Evolutionary conservation across 2,329 filamentous ascomycete species (phyloP).

Genomic region (Thelonectria rubi): DNA sequence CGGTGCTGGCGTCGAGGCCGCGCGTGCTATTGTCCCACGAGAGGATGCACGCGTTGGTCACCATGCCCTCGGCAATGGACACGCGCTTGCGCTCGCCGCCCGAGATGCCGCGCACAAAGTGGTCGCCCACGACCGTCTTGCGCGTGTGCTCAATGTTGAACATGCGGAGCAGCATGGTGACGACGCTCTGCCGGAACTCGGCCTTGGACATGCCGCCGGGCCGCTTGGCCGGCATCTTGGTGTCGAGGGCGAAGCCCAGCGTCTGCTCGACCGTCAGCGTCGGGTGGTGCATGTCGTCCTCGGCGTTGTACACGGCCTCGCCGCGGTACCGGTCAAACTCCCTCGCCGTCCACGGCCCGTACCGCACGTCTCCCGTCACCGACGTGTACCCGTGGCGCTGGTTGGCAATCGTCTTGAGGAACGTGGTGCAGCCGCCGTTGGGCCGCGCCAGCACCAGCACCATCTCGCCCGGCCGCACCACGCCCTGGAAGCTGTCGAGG

Average conservation of each 20-base stretch:
- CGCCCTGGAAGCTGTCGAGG: slow-evolving; percentile 74
- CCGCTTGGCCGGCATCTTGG: slow-evolving; percentile 83
- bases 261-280: slow-evolving; percentile 90
- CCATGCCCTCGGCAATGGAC: slow-evolving; percentile 83
- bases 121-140: slow-evolving; percentile 85
- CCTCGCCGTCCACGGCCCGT: slow-evolving; percentile 76
- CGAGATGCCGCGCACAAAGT: slow-evolving; percentile 79
- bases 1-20: slow-evolving; percentile 74
- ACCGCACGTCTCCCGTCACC: slow-evolving; percentile 75
- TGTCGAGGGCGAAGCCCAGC: slow-evolving; percentile 83
- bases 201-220: slow-evolving; percentile 76
- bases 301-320: slow-evolving; percentile 82
- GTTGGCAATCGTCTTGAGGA: slow-evolving; percentile 74
- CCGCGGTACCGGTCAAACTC: slow-evolving; percentile 81
- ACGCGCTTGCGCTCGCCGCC: slow-evolving; percentile 78
- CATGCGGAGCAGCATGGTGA: slow-evolving; percentile 82
- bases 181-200: slow-evolving; percentile 80
- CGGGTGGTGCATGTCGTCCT: slow-evolving; percentile 85
- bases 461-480: slow-evolving; percentile 87
- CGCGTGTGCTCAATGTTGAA: slow-evolving; percentile 93
- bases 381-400: slow-evolving; percentile 66
- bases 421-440: slow-evolving; percentile 76
- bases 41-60: slow-evolving; percentile 75
- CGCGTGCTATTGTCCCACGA: slow-evolving; percentile 81
- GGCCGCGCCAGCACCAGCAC: slow-evolving; percentile 82